Evolutionary conservation across 371 early-diverging fungal genomes (phyloP), one percentile per base, ranked within the genome.

Genomic region (Actinomucor elegans): DNA sequence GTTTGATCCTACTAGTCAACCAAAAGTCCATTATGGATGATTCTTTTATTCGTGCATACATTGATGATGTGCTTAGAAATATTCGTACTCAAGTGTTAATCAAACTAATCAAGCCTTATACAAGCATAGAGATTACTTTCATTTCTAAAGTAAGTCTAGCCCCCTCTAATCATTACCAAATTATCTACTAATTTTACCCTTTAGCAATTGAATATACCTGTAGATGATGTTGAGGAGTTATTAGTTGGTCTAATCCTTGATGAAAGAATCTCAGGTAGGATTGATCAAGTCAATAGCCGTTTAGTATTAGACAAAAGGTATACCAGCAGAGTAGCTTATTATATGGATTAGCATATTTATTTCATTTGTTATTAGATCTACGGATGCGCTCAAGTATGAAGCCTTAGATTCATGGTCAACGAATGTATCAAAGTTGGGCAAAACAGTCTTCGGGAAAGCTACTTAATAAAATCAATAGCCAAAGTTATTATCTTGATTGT

Each of bases 1-100:
- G n/a, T n/a, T n/a, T n/a, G n/a, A n/a, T n/a, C n/a, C 6, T 14
- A 9, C 14, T 43, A 87, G 88, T 80, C 3, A 88, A 93, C 59
- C 79, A 79, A 27, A 64, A 66, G 4, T 77, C 85, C 15, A 95
- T 95, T 55, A 88, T 93, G 89, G 90, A 81, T 20, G 97, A 97
- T 61, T 70, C 87, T 3, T 96, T 97, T 66, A 94, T 97, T 44
- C 81, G 87, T 11, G 74, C 81, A 3, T 94, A 94, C 57, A 91
- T 97, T 52, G 94, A 88, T 52, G 94, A 93, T 63, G 93, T 96
- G 4, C 71, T 95, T 21, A 81, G 83, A 55, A 93, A 88, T 55
- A 93, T 97, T 61, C 91, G 95, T 26, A 88, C 90, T 9, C 93
- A 92, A 79, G 93, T 92, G 0, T 64, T 97, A 41, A 79, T 92